Evolutionary conservation across 1,284 basidiomycete species (phyloP).

Genomic region (Peniophora sp.): DNA sequence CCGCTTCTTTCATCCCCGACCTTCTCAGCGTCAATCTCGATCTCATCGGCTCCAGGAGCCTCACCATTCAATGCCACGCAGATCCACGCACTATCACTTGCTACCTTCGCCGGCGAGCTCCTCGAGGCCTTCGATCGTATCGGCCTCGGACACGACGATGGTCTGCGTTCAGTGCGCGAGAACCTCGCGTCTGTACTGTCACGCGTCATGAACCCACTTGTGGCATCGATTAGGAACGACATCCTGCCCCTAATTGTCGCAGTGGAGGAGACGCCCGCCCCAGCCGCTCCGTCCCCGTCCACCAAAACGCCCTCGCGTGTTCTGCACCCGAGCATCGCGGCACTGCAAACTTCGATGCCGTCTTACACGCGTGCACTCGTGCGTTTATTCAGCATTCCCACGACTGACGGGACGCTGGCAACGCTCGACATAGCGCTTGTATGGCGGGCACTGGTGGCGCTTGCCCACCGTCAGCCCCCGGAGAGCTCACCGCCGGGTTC

Average conservation of each 20-base stretch:
- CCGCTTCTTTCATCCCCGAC: slow-evolving; percentile 57
- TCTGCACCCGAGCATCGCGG: slow-evolving; percentile 52
- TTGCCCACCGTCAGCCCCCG: slow-evolving; percentile 48
- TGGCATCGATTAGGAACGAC: slow-evolving; percentile 52
- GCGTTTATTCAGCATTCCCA: slow-evolving; percentile 44
- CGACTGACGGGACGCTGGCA: slow-evolving; percentile 53
- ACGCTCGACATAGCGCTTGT: slow-evolving; percentile 62
- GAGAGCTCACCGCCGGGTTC: slow-evolving; percentile 36
- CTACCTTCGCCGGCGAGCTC: slow-evolving; percentile 63
- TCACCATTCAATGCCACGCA: slow-evolving; percentile 54
- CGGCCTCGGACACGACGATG: slow-evolving; percentile 55
- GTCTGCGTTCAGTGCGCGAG: slow-evolving; percentile 55
- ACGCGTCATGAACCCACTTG: slow-evolving; percentile 57
- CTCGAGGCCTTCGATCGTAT: slow-evolving; percentile 61
- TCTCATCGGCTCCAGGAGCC: too few relatives aligned
- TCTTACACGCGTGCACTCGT: slow-evolving; percentile 49
- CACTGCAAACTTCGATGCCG: slow-evolving; percentile 50
- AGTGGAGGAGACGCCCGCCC: slow-evolving; percentile 37
- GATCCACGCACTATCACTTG: slow-evolving; percentile 58
- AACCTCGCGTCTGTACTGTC: slow-evolving; percentile 58
- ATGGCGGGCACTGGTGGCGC: slow-evolving; percentile 64
- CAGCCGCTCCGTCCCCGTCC: slow-evolving; percentile 1
- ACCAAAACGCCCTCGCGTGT: not conserved
- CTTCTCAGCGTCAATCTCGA: slow-evolving; percentile 24
- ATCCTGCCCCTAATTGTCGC: slow-evolving; percentile 52